These are phyloP conservation scores for Nakazawaea holstii DNA, from an alignment of 805 yeast species.

Conservation along the genomic window DNA sequence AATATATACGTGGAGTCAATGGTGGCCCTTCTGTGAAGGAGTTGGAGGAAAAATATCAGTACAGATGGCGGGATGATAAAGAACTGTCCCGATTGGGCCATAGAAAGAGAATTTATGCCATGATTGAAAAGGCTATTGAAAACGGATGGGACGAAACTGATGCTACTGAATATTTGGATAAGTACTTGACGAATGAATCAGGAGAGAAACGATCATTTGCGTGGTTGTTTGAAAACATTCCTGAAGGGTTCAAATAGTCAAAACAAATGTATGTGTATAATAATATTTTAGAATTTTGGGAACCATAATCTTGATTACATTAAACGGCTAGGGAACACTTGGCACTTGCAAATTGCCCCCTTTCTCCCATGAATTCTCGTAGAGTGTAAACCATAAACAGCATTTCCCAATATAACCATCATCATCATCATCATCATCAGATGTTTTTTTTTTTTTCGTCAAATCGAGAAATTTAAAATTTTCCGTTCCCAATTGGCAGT, in stretches of 20 bases:
- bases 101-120: slow-evolving; percentile 47
- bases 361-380: too few species aligned
- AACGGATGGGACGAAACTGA: slow-evolving; percentile 26
- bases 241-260: slow-evolving; percentile 17
- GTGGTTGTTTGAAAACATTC: slow-evolving; percentile 26
- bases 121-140: slow-evolving; percentile 33
- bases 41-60: slow-evolving; percentile 41
- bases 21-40: slow-evolving; percentile 48
- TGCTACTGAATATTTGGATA: slow-evolving; percentile 28
- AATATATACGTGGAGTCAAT: slow-evolving; percentile 44
- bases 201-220: slow-evolving; percentile 22
- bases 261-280: not conserved
- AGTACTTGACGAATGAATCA: slow-evolving; percentile 22
- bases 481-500: not conserved
- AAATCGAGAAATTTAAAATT: not conserved
- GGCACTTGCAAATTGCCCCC: too few species aligned
- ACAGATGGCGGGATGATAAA: slow-evolving; percentile 51
- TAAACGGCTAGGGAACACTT: too few species aligned
- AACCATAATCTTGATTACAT: too few species aligned
- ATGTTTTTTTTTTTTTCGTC: not conserved
- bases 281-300: too few species aligned
- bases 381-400: too few species aligned
- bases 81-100: slow-evolving; percentile 47
- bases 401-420: not conserved
- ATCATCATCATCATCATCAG: not conserved